These are phyloP conservation scores for Triticum turgidum DNA, from an alignment of 176 grass and related monocot genomes.

Conservation along the genomic window DNA sequence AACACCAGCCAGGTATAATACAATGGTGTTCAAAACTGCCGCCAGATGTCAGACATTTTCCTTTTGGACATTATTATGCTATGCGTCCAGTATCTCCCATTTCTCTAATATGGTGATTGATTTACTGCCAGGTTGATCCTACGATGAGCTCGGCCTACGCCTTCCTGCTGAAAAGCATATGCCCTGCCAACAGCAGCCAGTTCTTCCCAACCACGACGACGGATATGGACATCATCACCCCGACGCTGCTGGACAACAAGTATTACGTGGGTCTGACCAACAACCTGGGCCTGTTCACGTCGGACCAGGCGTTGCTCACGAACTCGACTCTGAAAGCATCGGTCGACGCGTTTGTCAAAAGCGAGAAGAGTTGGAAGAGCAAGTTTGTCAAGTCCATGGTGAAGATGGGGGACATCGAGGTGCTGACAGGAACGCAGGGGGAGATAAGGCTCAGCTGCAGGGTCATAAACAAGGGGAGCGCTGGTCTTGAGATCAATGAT, in stretches of 20 bases:
- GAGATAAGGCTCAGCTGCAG: slow-evolving; percentile 74
- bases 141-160: slow-evolving; percentile 65
- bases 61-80: background rate
- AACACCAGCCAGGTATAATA: slow-evolving; percentile 33
- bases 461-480: slow-evolving; percentile 52
- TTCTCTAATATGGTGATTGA: background rate
- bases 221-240: slow-evolving; percentile 63
- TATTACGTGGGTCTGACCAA: slow-evolving; percentile 61
- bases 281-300: slow-evolving; percentile 63
- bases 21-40: background rate
- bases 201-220: slow-evolving; percentile 56
- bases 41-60: background rate
- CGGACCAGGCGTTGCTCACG: slow-evolving; percentile 59
- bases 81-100: background rate
- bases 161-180: slow-evolving; percentile 41
- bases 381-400: slow-evolving; percentile 69
- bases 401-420: slow-evolving; percentile 72
- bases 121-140: slow-evolving; percentile 31
- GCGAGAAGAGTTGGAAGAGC: slow-evolving; percentile 48
- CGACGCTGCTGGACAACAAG: slow-evolving; percentile 55
- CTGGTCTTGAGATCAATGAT: slow-evolving; percentile 4
- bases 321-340: slow-evolving; percentile 48
- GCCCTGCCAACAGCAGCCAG: slow-evolving; percentile 54
- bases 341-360: slow-evolving; percentile 55
- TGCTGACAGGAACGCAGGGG: slow-evolving; percentile 59